A percentile compares a stretch with the other conserved stretches of the same genome.
Conservation (phyloP, 108 stramenopile genomes). For the Cyclostephanos tholiformis region DNA sequence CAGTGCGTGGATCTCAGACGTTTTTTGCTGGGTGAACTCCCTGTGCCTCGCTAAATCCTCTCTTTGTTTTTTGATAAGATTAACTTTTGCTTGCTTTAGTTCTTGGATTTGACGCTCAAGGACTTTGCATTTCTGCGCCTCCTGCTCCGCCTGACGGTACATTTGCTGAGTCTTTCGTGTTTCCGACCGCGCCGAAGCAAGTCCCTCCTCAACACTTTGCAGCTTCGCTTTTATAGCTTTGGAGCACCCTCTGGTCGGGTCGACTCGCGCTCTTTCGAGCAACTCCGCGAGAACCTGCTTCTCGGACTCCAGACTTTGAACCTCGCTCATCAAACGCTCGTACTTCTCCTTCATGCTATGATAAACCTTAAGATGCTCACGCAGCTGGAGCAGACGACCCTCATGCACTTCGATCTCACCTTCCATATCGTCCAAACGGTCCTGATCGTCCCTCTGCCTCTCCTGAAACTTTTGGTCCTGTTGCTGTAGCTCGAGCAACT, state of each 20-base stretch:
- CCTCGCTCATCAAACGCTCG: constrained; percentile 76
- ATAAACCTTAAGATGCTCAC: constrained; percentile 78
- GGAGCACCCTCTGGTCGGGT: constrained; percentile 78
- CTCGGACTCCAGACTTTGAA: constrained; percentile 76
- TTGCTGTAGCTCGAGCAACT: constrained; percentile 82
- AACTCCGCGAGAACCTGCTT: constrained; percentile 67
- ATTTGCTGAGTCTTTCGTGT: constrained; percentile 75
- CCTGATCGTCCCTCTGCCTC: constrained; percentile 55
- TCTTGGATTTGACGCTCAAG: constrained; percentile 79
- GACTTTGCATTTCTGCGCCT: constrained; percentile 68
- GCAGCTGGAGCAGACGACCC: constrained; percentile 65
- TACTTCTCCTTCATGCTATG: constrained; percentile 82
- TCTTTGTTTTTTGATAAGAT: constrained; percentile 77
- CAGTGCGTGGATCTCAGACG: constrained; percentile 72
- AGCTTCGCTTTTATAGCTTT: constrained; percentile 74
- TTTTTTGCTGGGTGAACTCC: constrained; percentile 73
- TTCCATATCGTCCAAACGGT: constrained; percentile 66
- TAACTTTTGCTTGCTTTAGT: constrained; percentile 71
- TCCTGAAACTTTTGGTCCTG: constrained; percentile 72
- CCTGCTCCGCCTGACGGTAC: constrained; percentile 73
- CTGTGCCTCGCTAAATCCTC: constrained; percentile 66
- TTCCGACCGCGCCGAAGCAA: constrained; percentile 70
- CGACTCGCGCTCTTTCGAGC: constrained; percentile 67
- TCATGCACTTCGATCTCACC: constrained; percentile 80
- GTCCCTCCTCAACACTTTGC: constrained; percentile 69